Evolutionary conservation across 192 early-diverging fungal genomes (phyloP).

Genomic region (Lunasporangiospora selenospora): DNA sequence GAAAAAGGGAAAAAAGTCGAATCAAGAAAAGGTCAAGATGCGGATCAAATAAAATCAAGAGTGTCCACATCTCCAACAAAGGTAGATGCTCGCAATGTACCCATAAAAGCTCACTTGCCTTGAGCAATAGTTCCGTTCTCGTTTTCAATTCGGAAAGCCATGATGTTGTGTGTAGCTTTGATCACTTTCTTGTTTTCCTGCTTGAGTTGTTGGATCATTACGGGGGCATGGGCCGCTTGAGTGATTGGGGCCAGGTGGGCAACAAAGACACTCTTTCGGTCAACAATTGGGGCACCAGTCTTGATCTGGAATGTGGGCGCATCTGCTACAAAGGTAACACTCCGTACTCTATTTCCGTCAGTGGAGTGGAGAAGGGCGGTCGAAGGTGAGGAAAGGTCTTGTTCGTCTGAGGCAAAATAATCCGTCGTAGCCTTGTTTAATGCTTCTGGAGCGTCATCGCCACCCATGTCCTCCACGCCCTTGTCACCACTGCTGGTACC

Average conservation of each 20-base stretch:
- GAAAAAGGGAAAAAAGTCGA: not conserved
- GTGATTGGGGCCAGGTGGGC: constrained; percentile 74
- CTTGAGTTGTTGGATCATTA: constrained; percentile 60
- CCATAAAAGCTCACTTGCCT: constrained; percentile 35
- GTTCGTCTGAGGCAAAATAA: constrained; percentile 15
- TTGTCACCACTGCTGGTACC: not conserved
- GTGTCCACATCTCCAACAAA: not conserved
- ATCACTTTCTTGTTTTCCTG: constrained; percentile 75
- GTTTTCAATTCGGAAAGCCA: constrained; percentile 82
- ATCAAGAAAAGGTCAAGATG: not conserved
- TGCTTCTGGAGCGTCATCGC: constrained; percentile 21
- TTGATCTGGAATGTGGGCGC: constrained; percentile 53
- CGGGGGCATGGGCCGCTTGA: constrained; percentile 58
- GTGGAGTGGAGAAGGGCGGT: not conserved
- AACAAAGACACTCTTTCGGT: constrained; percentile 87
- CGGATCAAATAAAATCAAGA: not conserved
- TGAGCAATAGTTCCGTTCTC: constrained; percentile 62
- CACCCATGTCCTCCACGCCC: constrained; percentile 2
- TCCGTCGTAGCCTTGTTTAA: constrained; percentile 17
- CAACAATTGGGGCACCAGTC: constrained; percentile 64
- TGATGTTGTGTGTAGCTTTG: constrained; percentile 90
- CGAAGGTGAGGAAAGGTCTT: not conserved
- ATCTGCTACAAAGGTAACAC: not conserved
- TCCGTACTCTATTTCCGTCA: not conserved
- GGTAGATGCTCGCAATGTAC: not conserved